phyloP scores from a whole-genome alignment of 345 rosid species.

The Heritiera fomes region DNA sequence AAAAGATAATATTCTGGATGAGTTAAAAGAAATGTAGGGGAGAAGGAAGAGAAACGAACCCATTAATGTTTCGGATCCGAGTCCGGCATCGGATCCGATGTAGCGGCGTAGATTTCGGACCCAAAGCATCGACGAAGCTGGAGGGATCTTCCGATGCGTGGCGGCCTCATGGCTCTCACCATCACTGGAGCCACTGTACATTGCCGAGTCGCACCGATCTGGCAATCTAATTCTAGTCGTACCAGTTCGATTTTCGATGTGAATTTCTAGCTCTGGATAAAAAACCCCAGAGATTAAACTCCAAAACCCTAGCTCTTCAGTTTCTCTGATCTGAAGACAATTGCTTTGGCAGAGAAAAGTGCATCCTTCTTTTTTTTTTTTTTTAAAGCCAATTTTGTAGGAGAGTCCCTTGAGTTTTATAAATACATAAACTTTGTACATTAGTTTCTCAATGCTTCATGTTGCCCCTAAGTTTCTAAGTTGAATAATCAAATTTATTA shows the following conservation, averaged over 20 bases:
- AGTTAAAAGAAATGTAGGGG: neutral
- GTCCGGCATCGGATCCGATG: constrained; percentile 94
- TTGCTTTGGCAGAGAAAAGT: neutral
- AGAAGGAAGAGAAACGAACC: constrained; percentile 42
- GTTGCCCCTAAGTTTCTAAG: neutral
- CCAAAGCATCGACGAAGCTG: constrained; percentile 95
- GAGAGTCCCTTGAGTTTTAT: neutral
- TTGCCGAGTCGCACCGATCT: constrained; percentile 26
- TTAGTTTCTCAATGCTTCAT: neutral
- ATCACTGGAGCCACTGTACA: constrained; percentile 97
- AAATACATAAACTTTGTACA: neutral
- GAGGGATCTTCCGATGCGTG: constrained; percentile 86
- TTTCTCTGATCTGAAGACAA: neutral
- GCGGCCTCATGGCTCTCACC: constrained; percentile 85
- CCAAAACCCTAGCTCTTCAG: constrained; percentile 31
- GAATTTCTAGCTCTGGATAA: neutral
- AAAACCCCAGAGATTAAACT: constrained; percentile 13
- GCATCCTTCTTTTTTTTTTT: neutral
- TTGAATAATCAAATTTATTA: no score
- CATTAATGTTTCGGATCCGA: constrained; percentile 99
- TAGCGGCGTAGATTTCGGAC: constrained; percentile 91
- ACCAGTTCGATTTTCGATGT: constrained; percentile 20
- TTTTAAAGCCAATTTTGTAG: neutral
- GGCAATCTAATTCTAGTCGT: constrained; percentile 8
- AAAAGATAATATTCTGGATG: neutral